Base-by-base conservation (phyloP, 2,329 filamentous ascomycete genomes). In the Lecanicillium sp. region DNA sequence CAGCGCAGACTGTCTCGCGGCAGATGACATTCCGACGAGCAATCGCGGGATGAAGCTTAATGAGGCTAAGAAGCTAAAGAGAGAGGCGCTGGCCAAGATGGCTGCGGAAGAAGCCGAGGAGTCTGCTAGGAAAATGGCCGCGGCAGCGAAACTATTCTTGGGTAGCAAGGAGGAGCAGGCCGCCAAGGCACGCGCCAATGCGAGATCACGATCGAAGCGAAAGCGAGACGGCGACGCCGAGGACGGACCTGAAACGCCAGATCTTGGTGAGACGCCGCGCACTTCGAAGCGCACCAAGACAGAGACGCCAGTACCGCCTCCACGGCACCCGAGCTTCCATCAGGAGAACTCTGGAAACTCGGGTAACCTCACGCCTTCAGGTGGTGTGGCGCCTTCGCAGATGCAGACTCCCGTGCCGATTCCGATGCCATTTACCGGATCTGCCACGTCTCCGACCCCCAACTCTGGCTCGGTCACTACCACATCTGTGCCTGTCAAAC, bases 11-110 rank as follows among this genome's bases (percentile, higher is more conserved):
- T 65, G 71, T 17, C 51, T 79, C 32, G 71, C 69, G 22, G 66
- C 66, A 12, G 77, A 83, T 25, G 79, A 85, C 46, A 71, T 77
- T 25, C 74, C 76, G 38, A 68, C 79, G 12, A 79, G 78, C 53
- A 84, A 87, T 56, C 72, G 82, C 37, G 83, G 84, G 8, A 84
- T 87, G 78, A 82, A 84, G 52, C 67, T 87, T 17, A 87, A 87
- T 53, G 82, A 86, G 49, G 79, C 84, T 3, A 87, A 86, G 60
- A 85, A 84, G 54, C 62, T 82, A 10, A 86, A 86, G 61, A 68
- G 77, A 39, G 79, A 85, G 56, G 74, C 76, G 5, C 60, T 79
- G 46, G 76, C 74, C 11, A 76, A 76, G 47, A 65, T 72, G 47
- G 77, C 77, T 2, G 77, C 74, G 2, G 74, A 80, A 45, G 77